Evolutionary conservation across 2,329 filamentous ascomycete genomes (phyloP).

Genomic region (Ophiostoma montium): DNA sequence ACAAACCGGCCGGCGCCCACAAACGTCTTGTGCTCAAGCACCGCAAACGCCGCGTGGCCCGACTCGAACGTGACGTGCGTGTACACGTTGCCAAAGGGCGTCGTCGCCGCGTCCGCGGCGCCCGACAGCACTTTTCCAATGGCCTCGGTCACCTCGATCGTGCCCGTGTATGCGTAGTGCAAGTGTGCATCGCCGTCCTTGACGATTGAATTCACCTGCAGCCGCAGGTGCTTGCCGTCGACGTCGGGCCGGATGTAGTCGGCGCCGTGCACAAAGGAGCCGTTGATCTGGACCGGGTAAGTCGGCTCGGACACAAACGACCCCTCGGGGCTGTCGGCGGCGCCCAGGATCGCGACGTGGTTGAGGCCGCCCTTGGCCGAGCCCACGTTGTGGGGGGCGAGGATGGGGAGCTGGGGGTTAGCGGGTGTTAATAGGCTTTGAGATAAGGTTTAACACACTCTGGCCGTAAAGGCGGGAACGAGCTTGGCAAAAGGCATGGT

Average conservation of each 20-base stretch:
- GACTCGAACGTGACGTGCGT: slow-evolving; percentile 25
- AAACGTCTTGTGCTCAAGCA: slow-evolving; percentile 25
- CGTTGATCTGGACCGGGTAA: slow-evolving; percentile 26
- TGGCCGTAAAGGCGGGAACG: slow-evolving; percentile 26
- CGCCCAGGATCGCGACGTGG: slow-evolving; percentile 17
- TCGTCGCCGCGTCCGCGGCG: slow-evolving; percentile 23
- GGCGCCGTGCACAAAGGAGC: slow-evolving; percentile 24
- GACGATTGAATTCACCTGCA: slow-evolving; percentile 25
- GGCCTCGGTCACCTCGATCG: slow-evolving; percentile 18
- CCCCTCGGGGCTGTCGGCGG: slow-evolving; percentile 15
- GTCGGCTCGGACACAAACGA: slow-evolving; percentile 22
- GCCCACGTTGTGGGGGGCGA: slow-evolving; percentile 18
- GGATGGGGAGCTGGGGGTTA: slow-evolving; percentile 15
- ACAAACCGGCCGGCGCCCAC: slow-evolving; percentile 28
- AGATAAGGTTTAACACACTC: slow-evolving; percentile 15
- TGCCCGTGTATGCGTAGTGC: slow-evolving; percentile 25
- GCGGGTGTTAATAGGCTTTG: neutral
- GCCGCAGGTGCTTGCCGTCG: slow-evolving; percentile 22
- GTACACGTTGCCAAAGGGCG: slow-evolving; percentile 24
- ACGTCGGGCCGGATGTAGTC: slow-evolving; percentile 28
- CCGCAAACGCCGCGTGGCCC: slow-evolving; percentile 20
- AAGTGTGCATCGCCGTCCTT: slow-evolving; percentile 22
- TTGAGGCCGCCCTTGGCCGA: slow-evolving; percentile 19
- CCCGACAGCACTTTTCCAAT: slow-evolving; percentile 22
- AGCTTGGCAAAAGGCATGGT: slow-evolving; percentile 27